Evolutionary conservation across 192 early-diverging fungal species (phyloP).

Genomic region (Jimgerdemannia flammicorona): DNA sequence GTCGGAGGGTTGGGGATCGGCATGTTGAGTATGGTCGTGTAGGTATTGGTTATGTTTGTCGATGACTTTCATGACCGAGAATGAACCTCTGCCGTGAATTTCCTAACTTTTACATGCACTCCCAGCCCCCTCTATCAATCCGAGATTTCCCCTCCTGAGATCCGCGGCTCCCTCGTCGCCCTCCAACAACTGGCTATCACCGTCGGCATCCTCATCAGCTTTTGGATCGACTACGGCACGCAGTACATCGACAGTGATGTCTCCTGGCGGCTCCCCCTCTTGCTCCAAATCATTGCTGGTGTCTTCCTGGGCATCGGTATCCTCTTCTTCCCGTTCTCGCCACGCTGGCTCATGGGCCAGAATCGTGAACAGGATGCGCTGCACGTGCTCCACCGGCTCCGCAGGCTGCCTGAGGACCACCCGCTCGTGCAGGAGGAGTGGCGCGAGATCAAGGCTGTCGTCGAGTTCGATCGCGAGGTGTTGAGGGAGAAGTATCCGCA

Average conservation of each 20-base stretch:
- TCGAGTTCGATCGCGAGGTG: constrained; percentile 27
- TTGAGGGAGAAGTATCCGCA: constrained; percentile 19
- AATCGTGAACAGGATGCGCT: constrained; percentile 53
- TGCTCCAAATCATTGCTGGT: constrained; percentile 66
- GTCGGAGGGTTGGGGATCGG: constrained; percentile 51
- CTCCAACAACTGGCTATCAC: constrained; percentile 57
- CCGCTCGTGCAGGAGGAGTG: constrained; percentile 22
- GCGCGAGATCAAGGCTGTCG: constrained; percentile 29
- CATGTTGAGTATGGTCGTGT: constrained; percentile 41
- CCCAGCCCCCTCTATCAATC: constrained; percentile 45
- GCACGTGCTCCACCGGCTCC: constrained; percentile 47
- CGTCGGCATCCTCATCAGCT: constrained; percentile 53
- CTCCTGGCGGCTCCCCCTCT: constrained; percentile 69
- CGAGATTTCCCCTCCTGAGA: constrained; percentile 53
- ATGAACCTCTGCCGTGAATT: neutral
- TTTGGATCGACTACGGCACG: constrained; percentile 48
- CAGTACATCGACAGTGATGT: constrained; percentile 22
- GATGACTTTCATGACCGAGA: constrained; percentile 1
- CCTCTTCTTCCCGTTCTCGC: constrained; percentile 73
- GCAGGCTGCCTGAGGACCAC: constrained; percentile 13
- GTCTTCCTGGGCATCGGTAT: constrained; percentile 58
- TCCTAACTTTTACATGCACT: constrained; percentile 17
- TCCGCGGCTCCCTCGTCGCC: constrained; percentile 53
- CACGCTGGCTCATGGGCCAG: constrained; percentile 67
- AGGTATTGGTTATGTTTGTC: constrained; percentile 22